These are phyloP conservation scores for Fusarium buxicola DNA, from an alignment of 2,329 filamentous ascomycete genomes.

Conservation along the genomic window DNA sequence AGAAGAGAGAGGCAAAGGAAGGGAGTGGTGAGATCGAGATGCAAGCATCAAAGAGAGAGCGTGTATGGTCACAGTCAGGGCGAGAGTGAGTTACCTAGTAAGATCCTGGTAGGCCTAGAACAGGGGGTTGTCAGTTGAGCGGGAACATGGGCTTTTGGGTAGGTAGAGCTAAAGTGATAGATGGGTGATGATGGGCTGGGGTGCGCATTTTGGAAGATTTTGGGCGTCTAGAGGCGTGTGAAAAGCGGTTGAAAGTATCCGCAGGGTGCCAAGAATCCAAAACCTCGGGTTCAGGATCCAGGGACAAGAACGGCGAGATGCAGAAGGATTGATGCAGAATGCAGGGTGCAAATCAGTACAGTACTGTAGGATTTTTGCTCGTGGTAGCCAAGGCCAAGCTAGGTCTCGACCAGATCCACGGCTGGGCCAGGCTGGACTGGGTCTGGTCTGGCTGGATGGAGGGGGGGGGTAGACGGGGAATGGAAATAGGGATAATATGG, in stretches of 20 bases:
- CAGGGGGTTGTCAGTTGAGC: slow-evolving; percentile 39
- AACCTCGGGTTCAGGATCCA: slow-evolving; percentile 7
- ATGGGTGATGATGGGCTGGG: background rate
- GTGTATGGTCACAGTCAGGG: slow-evolving; percentile 10
- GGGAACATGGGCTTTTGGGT: slow-evolving; percentile 3
- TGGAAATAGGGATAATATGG: background rate
- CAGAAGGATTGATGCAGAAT: slow-evolving; percentile 19
- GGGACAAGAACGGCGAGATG: background rate
- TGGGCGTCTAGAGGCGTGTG: slow-evolving; percentile 12
- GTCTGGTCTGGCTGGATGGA: slow-evolving; percentile 21
- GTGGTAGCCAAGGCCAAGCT: slow-evolving; percentile 24
- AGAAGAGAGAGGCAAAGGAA: background rate
- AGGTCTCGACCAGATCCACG: slow-evolving; percentile 42
- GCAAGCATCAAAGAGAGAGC: background rate
- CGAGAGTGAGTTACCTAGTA: slow-evolving; percentile 46
- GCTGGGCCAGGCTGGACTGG: slow-evolving; percentile 25
- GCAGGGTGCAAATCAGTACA: slow-evolving; percentile 33
- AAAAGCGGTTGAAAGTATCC: background rate
- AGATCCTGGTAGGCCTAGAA: slow-evolving; percentile 55
- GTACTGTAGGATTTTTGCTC: slow-evolving; percentile 21
- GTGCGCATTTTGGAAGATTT: slow-evolving; percentile 9
- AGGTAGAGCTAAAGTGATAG: background rate
- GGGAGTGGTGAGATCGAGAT: slow-evolving; percentile 14
- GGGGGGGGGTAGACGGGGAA: slow-evolving; percentile 34
- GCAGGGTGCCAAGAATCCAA: slow-evolving; percentile 1